A percentile compares a stretch with the other conserved stretches of the same genome.
Evolutionary conservation across 2,329 filamentous ascomycete genomes (phyloP).

Genomic region (Pseudogymnoascus sp.): DNA sequence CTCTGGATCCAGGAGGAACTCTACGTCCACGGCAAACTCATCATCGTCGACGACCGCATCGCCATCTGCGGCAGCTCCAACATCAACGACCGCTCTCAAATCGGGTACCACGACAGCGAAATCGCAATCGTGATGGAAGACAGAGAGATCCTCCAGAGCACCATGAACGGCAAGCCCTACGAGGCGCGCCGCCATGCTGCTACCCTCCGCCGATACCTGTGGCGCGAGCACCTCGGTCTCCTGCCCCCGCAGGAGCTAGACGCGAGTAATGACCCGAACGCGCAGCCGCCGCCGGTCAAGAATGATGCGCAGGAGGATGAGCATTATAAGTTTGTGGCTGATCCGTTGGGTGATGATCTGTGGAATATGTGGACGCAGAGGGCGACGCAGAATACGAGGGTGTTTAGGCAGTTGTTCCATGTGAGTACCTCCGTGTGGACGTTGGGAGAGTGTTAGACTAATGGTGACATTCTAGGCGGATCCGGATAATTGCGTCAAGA

Average conservation of each 20-base stretch:
- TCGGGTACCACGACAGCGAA: constrained; percentile 86
- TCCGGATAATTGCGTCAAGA: constrained; percentile 52
- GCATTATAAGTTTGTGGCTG: constrained; percentile 56
- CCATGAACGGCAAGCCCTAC: constrained; percentile 72
- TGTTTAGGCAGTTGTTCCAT: constrained; percentile 76
- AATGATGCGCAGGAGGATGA: constrained; percentile 60
- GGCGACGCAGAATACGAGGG: constrained; percentile 62
- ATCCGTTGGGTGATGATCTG: constrained; percentile 60
- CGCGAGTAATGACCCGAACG: constrained; percentile 60
- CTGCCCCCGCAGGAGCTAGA: constrained; percentile 65
- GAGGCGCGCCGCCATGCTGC: constrained; percentile 74
- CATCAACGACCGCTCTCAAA: constrained; percentile 82
- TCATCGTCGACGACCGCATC: constrained; percentile 79
- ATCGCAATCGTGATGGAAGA: constrained; percentile 87
- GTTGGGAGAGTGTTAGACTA: no score
- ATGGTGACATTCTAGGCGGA: background rate
- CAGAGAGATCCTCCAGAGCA: constrained; percentile 58
- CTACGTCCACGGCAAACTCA: constrained; percentile 87
- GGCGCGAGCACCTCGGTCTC: constrained; percentile 85
- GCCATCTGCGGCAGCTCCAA: constrained; percentile 84
- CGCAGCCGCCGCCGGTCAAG: constrained; percentile 61
- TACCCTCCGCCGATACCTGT: constrained; percentile 72
- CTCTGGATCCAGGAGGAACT: constrained; percentile 95
- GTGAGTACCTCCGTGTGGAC: no score
- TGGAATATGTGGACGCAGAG: constrained; percentile 61